Conservation (phyloP, 768 basidiomycete genomes). For the Collybiopsis luxurians region DNA sequence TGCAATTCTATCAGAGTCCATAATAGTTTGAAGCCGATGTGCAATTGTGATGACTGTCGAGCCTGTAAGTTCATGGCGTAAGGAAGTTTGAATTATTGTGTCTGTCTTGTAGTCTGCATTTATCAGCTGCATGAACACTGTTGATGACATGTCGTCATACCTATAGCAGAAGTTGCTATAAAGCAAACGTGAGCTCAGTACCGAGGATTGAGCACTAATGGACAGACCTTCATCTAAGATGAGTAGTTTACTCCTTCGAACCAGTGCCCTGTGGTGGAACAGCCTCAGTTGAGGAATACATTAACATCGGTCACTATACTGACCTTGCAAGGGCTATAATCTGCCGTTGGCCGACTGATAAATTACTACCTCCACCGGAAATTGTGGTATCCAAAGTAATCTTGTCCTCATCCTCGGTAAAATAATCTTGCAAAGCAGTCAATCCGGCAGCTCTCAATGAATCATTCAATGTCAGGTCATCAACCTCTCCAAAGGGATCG, state of each 20-base stretch:
- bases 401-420: conserved; percentile 18
- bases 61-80: conserved; percentile 32
- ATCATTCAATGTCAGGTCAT: conserved; percentile 47
- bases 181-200: too few relatives aligned
- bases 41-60: conserved; percentile 41
- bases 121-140: too few relatives aligned
- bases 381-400: conserved; percentile 57
- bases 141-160: too few relatives aligned
- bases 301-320: too few relatives aligned
- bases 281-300: too few relatives aligned
- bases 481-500: conserved; percentile 55
- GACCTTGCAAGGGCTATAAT: conserved; percentile 59
- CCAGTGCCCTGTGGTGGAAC: too few relatives aligned
- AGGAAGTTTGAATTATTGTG: conserved; percentile 39
- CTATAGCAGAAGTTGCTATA: too few relatives aligned
- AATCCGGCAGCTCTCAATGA: conserved; percentile 46
- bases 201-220: too few relatives aligned
- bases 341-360: conserved; percentile 71
- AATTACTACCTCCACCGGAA: conserved; percentile 62
- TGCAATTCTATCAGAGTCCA: conserved; percentile 24
- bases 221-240: too few relatives aligned
- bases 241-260: too few relatives aligned
- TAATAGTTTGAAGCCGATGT: conserved; percentile 29
- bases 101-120: conserved; percentile 68
- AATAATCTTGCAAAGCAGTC: conserved; percentile 30